Evolutionary conservation across 1,284 basidiomycete species (phyloP).

Genomic region (Chalciporus sp.): DNA sequence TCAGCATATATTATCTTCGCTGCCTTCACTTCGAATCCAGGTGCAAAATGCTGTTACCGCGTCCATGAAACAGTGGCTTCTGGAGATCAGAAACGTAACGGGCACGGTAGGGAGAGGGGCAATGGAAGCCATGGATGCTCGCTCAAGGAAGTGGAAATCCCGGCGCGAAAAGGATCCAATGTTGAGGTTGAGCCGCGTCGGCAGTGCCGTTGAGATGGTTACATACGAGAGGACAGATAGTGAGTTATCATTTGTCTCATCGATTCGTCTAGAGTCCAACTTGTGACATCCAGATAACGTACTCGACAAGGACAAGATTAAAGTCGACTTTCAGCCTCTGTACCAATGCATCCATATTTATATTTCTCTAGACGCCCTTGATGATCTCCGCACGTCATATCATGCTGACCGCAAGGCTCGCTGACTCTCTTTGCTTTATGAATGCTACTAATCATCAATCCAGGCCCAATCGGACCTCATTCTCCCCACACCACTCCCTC

Average conservation of each 20-base stretch:
- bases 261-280: neutral
- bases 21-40: constrained; percentile 87
- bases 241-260: constrained; percentile 43
- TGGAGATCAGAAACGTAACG: constrained; percentile 91
- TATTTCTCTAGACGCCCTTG: constrained; percentile 84
- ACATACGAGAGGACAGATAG: constrained; percentile 95
- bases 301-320: constrained; percentile 85
- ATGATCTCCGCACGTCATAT: constrained; percentile 90
- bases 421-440: constrained; percentile 4
- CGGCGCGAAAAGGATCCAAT: constrained; percentile 79
- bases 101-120: constrained; percentile 87
- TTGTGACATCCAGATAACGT: constrained; percentile 70
- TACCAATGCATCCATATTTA: constrained; percentile 99
- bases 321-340: constrained; percentile 92
- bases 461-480: constrained; percentile 97
- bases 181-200: constrained; percentile 81
- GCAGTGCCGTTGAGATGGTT: constrained; percentile 92
- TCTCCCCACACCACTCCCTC: constrained; percentile 70
- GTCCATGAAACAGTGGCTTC: constrained; percentile 96
- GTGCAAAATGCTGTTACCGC: constrained; percentile 94
- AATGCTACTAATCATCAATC: constrained; percentile 13
- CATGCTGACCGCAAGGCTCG: constrained; percentile 92
- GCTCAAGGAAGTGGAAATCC: constrained; percentile 84
- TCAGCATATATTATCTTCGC: constrained; percentile 86
- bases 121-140: constrained; percentile 86